Conservation (phyloP, 805 yeast genomes). For the Yarrowia sp. region DNA sequence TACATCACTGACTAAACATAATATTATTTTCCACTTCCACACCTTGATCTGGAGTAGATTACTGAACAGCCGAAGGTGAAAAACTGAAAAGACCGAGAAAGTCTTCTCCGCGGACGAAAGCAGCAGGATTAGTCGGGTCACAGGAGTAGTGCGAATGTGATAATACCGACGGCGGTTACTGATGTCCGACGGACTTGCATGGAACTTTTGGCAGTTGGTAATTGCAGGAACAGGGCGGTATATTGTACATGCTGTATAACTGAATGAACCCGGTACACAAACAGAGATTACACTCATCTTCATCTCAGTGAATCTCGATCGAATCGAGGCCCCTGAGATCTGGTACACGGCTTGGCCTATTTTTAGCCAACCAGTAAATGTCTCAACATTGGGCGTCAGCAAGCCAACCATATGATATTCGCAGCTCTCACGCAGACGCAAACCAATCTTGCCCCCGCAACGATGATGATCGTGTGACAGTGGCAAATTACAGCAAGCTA, state of each 20-base stretch:
- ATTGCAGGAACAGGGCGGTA: no score
- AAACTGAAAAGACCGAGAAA: background rate
- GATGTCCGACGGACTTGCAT: no score
- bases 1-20: background rate
- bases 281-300: no score
- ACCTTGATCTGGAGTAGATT: conserved; percentile 13
- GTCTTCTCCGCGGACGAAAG: background rate
- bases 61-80: background rate
- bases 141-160: no score
- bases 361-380: background rate
- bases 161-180: no score
- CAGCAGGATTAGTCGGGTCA: background rate
- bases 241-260: no score
- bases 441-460: background rate
- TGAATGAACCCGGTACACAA: no score
- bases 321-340: no score
- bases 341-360: no score
- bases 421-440: background rate
- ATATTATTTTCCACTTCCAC: background rate
- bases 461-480: background rate
- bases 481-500: background rate
- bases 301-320: no score
- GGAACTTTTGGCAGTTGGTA: no score
- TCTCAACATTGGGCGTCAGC: background rate
- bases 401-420: background rate